Conservation (phyloP, 2,329 filamentous ascomycete genomes). For the Neodidymelliopsis sp. region DNA sequence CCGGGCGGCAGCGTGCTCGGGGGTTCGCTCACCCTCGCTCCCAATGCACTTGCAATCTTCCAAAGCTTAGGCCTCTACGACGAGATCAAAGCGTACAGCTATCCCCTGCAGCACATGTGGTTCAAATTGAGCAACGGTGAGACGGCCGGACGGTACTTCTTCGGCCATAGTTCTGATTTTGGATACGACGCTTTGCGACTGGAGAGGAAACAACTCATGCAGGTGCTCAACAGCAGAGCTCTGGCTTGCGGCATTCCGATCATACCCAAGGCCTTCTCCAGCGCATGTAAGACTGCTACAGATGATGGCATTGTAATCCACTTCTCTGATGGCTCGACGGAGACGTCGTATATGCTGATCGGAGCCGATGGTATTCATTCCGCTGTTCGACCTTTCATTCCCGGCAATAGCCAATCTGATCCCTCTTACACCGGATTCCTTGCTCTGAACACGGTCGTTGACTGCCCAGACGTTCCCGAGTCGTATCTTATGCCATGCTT, state of each 20-base stretch:
- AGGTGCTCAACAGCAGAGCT: conserved; percentile 54
- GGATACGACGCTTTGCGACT: conserved; percentile 63
- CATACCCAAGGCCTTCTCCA: conserved; percentile 58
- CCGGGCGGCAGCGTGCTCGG: conserved; percentile 16
- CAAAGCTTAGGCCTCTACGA: conserved; percentile 59
- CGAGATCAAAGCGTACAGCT: conserved; percentile 53
- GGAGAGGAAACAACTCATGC: conserved; percentile 61
- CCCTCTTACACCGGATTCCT: conserved; percentile 47
- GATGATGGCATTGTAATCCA: conserved; percentile 54
- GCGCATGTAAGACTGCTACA: conserved; percentile 42
- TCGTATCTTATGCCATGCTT: conserved; percentile 39
- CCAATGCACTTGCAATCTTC: conserved; percentile 58
- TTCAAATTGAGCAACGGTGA: conserved; percentile 54
- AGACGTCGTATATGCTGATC: conserved; percentile 56
- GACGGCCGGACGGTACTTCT: conserved; percentile 53
- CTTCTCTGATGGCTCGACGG: conserved; percentile 57
- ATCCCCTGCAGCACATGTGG: conserved; percentile 56
- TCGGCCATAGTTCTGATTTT: conserved; percentile 58
- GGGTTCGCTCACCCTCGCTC: conserved; percentile 64
- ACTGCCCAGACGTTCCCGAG: conserved; percentile 3
- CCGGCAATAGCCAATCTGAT: conserved; percentile 57
- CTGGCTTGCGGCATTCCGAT: conserved; percentile 52
- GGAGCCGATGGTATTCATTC: conserved; percentile 69
- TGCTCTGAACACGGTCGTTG: conserved; percentile 8
- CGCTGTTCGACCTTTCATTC: conserved; percentile 59